A percentile compares a stretch with the other conserved stretches of the same genome.
These are phyloP conservation scores for Colletotrichum sp. DNA, from an alignment of 2,329 filamentous ascomycete genomes.

Conservation along the genomic window DNA sequence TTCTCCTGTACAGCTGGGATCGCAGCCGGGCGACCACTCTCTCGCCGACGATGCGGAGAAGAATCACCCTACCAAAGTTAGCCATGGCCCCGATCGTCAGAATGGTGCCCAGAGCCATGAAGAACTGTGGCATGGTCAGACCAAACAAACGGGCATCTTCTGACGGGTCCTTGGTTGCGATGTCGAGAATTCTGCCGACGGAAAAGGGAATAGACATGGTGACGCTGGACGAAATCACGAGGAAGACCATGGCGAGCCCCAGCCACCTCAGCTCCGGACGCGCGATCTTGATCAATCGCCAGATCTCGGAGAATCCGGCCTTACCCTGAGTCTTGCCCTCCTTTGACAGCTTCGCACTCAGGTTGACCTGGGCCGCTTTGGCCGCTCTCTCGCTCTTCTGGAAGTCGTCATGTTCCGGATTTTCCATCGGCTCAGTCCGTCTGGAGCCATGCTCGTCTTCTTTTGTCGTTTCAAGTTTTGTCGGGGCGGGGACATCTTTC, in stretches of 20 bases:
- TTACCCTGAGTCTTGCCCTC: slow-evolving; percentile 66
- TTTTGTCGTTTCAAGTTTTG: neutral
- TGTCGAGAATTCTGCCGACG: slow-evolving; percentile 93
- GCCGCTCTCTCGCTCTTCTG: slow-evolving; percentile 82
- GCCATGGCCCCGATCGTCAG: slow-evolving; percentile 84
- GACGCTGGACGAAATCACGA: slow-evolving; percentile 88
- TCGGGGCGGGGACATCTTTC: slow-evolving; percentile 20
- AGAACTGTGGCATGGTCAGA: slow-evolving; percentile 86
- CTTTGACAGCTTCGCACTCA: slow-evolving; percentile 86
- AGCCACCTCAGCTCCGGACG: slow-evolving; percentile 83
- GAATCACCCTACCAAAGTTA: slow-evolving; percentile 93
- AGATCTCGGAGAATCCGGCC: slow-evolving; percentile 77
- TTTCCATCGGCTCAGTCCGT: slow-evolving; percentile 37
- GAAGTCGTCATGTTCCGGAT: slow-evolving; percentile 44
- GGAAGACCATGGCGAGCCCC: slow-evolving; percentile 78
- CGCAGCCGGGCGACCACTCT: slow-evolving; percentile 89
- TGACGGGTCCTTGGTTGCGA: slow-evolving; percentile 76
- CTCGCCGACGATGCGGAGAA: slow-evolving; percentile 93
- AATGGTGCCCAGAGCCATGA: slow-evolving; percentile 76
- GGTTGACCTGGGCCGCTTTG: slow-evolving; percentile 86
- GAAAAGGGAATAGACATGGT: slow-evolving; percentile 98
- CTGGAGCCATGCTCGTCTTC: slow-evolving; percentile 23
- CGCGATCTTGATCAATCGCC: slow-evolving; percentile 88
- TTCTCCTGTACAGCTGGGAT: slow-evolving; percentile 87
- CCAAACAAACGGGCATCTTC: slow-evolving; percentile 80